phyloP scores from a whole-genome alignment of 495 filamentous ascomycete species.

The Podospora conica region DNA sequence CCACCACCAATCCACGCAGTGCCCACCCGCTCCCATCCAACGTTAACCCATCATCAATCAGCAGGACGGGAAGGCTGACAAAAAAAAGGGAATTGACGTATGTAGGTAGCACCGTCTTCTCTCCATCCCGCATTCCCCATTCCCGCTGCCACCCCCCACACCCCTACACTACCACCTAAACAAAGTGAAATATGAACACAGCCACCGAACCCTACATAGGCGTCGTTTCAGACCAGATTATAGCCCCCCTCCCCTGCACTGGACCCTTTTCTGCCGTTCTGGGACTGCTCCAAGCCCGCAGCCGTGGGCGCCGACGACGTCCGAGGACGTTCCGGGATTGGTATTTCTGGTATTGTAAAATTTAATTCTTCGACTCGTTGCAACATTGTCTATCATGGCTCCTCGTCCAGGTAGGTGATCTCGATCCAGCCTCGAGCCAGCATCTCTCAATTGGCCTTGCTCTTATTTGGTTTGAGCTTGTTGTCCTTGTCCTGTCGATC shows the following conservation, averaged over 20 bases:
- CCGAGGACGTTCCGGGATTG: not conserved
- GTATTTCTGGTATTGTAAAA: too few relatives aligned
- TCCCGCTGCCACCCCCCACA: not conserved
- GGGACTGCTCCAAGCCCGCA: too few relatives aligned
- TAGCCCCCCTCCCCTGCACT: constrained; percentile 3
- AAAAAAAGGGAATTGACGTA: not conserved
- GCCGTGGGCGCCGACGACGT: too few relatives aligned
- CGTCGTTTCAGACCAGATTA: constrained; percentile 21
- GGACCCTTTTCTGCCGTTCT: not conserved
- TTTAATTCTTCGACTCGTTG: not conserved
- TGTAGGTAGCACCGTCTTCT: not conserved
- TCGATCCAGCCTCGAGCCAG: too few relatives aligned
- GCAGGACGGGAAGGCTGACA: not conserved
- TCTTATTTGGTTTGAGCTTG: not conserved
- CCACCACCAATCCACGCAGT: not conserved
- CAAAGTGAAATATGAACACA: not conserved
- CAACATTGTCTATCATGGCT: not conserved
- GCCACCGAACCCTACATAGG: constrained; percentile 14
- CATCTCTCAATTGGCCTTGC: not conserved
- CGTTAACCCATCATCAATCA: not conserved
- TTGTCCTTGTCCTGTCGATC: not conserved
- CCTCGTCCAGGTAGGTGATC: too few relatives aligned
- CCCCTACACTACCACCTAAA: not conserved
- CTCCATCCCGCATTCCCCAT: not conserved
- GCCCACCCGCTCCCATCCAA: not conserved